Conservation (phyloP, 106 monocot genomes). For the Narthecium ossifragum region DNA sequence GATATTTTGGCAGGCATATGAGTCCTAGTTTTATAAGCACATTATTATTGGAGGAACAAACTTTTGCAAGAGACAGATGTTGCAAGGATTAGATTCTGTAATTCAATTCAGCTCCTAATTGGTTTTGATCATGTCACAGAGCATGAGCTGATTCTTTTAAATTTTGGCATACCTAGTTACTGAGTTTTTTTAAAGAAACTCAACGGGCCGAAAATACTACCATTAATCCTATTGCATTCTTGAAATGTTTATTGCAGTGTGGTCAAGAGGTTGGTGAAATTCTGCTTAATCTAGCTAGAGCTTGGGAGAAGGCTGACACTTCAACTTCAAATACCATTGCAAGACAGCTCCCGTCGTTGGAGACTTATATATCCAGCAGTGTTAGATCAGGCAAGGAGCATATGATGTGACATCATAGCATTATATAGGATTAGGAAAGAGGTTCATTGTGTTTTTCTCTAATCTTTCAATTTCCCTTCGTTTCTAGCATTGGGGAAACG, state of each 20-base stretch:
- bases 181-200: neutral
- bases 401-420: neutral
- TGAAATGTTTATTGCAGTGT: conserved; percentile 56
- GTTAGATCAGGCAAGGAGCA: conserved; percentile 42
- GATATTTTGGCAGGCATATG: no score
- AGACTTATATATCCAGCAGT: conserved; percentile 28
- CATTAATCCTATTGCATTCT: no score
- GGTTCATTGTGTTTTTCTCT: neutral
- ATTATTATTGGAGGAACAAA: no score
- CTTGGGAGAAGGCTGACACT: conserved; percentile 68
- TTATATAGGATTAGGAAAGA: neutral
- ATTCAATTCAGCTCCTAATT: no score
- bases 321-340: conserved; percentile 45
- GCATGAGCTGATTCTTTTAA: neutral
- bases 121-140: no score
- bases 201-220: no score
- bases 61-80: no score
- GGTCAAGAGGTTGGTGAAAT: conserved; percentile 56
- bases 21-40: no score
- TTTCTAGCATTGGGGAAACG: conserved; percentile 63
- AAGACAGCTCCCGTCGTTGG: conserved; percentile 36
- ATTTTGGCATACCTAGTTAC: neutral
- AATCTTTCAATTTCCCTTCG: neutral
- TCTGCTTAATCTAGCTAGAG: conserved; percentile 49
- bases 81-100: no score